Evolutionary conservation across 1,284 basidiomycete species (phyloP), one percentile per base, ranked within the genome.

Genomic region (Vanrija sp.): DNA sequence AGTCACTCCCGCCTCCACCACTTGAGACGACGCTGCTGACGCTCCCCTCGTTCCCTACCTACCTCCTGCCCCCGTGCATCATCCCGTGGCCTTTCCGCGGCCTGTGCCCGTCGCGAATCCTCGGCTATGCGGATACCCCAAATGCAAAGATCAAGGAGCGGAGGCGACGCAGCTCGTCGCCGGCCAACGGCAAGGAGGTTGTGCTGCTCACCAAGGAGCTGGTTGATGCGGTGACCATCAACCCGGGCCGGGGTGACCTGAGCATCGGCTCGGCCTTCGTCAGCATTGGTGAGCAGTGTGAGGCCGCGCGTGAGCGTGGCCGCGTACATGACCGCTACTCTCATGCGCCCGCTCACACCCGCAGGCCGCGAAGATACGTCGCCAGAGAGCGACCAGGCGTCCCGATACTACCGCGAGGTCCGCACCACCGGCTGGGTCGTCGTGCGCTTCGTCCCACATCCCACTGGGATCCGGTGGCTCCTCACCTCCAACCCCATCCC

Each of bases 341-440:
- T 36, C 38, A 24, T 22, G 7, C 7, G 20, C 36, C 22, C 22
- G 44, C 44, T 47, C 42, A 46, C 38, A 23, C 14, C 5, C 51
- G 8, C 55, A 72, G 71, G 71, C 14, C 62, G 71, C 46, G 72
- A 70, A 50, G 71, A 71, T 49, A 56, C 61, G 4, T 69, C 65
- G 41, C 48, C 43, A 14, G 67, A 70, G 12, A 41, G 42, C 23
- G 31, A 31, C 31, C 42, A 38, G 12, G 41, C 24, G 0, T 49
- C 41, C 9, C 20, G 25, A 4, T 60, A 57, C 49, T 54, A 62
- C 46, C 59, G 57, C 36, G 75, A 76, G 54, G 69, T 76, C 12
- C 64, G 65, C 23, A 76, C 75, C 22, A 75, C 73, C 0, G 75
- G 75, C 31, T 76, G 73, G 73, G 73, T 76, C 0, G 63, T 74